phyloP scores from a whole-genome alignment of 495 filamentous ascomycete genomes.

The Neurospora sublineolata region DNA sequence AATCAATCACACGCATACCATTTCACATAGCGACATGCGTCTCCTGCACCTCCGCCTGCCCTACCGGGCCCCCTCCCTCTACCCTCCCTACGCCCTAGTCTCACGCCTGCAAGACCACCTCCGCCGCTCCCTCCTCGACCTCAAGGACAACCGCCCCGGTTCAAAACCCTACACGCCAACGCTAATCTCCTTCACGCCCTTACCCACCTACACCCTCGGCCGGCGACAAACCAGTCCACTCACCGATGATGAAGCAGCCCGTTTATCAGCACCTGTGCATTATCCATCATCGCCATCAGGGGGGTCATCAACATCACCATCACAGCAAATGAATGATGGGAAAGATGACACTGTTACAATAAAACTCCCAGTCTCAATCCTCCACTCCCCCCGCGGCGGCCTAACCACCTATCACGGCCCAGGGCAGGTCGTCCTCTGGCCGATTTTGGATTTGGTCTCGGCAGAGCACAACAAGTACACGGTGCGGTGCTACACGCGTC shows the following conservation, averaged over 20 bases:
- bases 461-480: conserved; percentile 26
- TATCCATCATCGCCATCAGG: neutral
- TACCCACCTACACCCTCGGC: conserved; percentile 82
- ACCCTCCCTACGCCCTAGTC: conserved; percentile 29
- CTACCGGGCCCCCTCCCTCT: conserved; percentile 17
- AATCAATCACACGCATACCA: neutral
- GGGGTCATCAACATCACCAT: neutral
- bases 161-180: conserved; percentile 38
- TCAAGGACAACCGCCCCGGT: conserved; percentile 17
- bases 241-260: conserved; percentile 31
- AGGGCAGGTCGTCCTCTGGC: conserved; percentile 83
- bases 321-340: neutral
- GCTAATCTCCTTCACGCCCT: conserved; percentile 72
- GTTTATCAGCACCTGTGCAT: conserved; percentile 30
- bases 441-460: conserved; percentile 60
- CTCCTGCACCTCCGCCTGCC: conserved; percentile 66
- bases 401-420: conserved; percentile 94
- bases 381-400: conserved; percentile 68
- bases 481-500: conserved; percentile 55
- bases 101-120: conserved; percentile 30
- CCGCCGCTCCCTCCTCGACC: conserved; percentile 21
- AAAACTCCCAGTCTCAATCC: conserved; percentile 25
- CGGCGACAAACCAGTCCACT: conserved; percentile 61
- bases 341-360: neutral
- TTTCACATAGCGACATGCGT: conserved; percentile 14